These are phyloP conservation scores for Nicotiana knightiana DNA, from an alignment of 257 asterid genomes.

Conservation along the genomic window DNA sequence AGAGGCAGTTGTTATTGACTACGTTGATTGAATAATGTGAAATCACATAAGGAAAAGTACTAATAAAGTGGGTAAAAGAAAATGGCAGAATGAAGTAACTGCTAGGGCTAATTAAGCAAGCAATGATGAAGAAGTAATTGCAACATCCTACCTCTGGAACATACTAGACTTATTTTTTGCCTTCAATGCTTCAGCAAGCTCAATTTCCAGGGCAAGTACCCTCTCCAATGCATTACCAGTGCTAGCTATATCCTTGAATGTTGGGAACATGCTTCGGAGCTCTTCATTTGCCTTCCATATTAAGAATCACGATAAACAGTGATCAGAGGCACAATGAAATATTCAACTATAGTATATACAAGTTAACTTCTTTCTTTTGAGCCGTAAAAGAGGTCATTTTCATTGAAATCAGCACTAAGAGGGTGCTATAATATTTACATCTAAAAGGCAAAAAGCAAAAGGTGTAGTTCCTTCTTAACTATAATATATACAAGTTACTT, in stretches of 20 bases:
- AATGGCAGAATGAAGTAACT: neutral
- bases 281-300: slow-evolving; percentile 68
- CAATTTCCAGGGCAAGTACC: slow-evolving; percentile 87
- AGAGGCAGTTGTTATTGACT: neutral
- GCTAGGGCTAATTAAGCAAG: neutral
- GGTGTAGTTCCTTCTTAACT: neutral
- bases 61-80: neutral
- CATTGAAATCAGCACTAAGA: too few species aligned
- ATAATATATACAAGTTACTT: neutral
- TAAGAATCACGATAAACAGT: slow-evolving; percentile 4
- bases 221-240: slow-evolving; percentile 78
- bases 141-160: slow-evolving; percentile 60
- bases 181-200: slow-evolving; percentile 86
- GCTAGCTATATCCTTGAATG: slow-evolving; percentile 47
- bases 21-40: neutral
- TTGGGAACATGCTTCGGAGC: slow-evolving; percentile 75
- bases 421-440: too few species aligned
- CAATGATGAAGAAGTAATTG: neutral
- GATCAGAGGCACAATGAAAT: slow-evolving; percentile 14
- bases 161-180: slow-evolving; percentile 48
- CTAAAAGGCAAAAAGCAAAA: too few species aligned
- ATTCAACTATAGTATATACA: neutral
- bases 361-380: neutral
- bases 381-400: too few species aligned
- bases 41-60: neutral